phyloP scores from a whole-genome alignment of 2,329 filamentous ascomycete genomes.

The Fusarium odoratissimum region DNA sequence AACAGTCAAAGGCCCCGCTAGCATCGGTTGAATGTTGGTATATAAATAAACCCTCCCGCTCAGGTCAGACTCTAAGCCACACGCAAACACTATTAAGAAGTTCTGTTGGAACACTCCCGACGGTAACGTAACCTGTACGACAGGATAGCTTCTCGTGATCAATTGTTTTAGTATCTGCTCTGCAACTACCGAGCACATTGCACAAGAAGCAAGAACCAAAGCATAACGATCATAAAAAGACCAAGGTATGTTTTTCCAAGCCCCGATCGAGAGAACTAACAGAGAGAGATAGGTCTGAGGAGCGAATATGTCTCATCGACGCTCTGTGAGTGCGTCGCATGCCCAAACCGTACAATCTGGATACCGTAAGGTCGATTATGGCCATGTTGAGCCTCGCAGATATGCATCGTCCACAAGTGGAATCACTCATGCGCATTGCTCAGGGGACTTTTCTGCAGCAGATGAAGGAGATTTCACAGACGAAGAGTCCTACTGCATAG shows the following conservation, averaged over 20 bases:
- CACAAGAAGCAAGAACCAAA: conserved; percentile 16
- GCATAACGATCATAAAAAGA: not conserved
- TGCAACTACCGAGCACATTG: conserved; percentile 32
- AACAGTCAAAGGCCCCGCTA: not conserved
- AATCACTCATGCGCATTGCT: conserved; percentile 1
- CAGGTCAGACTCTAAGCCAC: conserved; percentile 1
- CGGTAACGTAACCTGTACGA: conserved; percentile 39
- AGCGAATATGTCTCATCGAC: conserved; percentile 23
- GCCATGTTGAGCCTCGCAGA: not conserved
- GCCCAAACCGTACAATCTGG: not conserved
- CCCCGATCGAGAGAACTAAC: conserved; percentile 28
- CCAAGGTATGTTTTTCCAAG: conserved; percentile 18
- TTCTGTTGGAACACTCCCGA: not conserved
- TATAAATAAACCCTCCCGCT: conserved; percentile 8
- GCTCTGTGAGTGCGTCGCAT: conserved; percentile 6
- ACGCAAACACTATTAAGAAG: conserved; percentile 23
- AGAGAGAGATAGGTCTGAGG: conserved; percentile 6
- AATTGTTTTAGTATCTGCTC: conserved; percentile 3
- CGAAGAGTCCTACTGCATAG: conserved; percentile 5
- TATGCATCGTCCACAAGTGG: conserved; percentile 4
- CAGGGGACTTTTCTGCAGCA: not conserved
- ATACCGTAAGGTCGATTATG: not conserved
- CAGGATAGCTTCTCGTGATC: conserved; percentile 39
- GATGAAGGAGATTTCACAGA: conserved; percentile 8
- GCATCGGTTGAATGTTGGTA: not conserved